Conservation (phyloP, 2,329 filamentous ascomycete species). For the Colletotrichum ledebouriae region DNA sequence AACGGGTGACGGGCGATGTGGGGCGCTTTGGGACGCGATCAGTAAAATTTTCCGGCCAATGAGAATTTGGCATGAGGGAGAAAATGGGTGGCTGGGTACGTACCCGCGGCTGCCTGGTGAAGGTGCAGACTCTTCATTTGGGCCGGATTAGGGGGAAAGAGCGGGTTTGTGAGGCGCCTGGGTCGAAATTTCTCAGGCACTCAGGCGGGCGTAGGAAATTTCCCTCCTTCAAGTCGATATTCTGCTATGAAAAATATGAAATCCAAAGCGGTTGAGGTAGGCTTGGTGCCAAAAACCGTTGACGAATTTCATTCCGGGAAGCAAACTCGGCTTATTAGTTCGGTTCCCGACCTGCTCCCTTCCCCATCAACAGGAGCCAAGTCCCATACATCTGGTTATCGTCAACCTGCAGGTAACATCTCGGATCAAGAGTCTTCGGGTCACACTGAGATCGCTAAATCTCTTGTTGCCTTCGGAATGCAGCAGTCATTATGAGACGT, state of each 20-base stretch:
- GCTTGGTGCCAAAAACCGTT: too few species aligned
- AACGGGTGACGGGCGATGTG: not conserved
- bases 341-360: too few species aligned
- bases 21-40: slow-evolving; percentile 17
- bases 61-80: not conserved
- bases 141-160: not conserved
- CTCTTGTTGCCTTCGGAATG: too few species aligned
- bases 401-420: too few species aligned
- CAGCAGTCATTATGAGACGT: too few species aligned
- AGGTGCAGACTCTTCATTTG: not conserved
- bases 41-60: slow-evolving; percentile 30
- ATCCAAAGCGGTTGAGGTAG: too few species aligned
- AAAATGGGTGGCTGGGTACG: slow-evolving; percentile 4
- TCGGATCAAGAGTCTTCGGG: too few species aligned
- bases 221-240: not conserved
- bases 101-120: slow-evolving; percentile 8
- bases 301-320: too few species aligned
- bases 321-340: too few species aligned
- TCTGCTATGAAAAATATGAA: not conserved
- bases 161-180: slow-evolving; percentile 6
- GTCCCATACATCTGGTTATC: too few species aligned
- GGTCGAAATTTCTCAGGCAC: not conserved
- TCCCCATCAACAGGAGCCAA: too few species aligned
- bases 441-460: too few species aligned
- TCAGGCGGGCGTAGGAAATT: not conserved